Evolutionary conservation across 345 rosid genomes (phyloP).

Genomic region (Arabis hirsuta): DNA sequence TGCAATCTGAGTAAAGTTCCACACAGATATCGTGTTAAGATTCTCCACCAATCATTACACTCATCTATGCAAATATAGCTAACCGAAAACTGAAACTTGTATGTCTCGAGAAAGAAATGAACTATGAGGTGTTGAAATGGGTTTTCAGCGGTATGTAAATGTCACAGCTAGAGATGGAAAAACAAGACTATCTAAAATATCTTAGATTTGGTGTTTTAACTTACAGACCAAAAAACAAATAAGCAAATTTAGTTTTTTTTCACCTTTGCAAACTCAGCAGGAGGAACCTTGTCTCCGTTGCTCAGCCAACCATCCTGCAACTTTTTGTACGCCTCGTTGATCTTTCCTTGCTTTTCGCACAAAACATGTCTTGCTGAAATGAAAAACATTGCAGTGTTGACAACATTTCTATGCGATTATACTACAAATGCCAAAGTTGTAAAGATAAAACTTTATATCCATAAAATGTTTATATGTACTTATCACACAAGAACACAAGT

Average conservation of each 20-base stretch:
- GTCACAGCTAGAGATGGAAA: background rate
- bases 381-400: background rate
- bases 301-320: conserved; percentile 91
- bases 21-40: conserved; percentile 3
- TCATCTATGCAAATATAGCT: conserved; percentile 10
- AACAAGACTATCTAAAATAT: background rate
- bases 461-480: background rate
- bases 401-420: background rate
- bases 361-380: conserved; percentile 81
- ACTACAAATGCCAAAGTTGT: background rate
- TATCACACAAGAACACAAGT: background rate
- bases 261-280: conserved; percentile 98
- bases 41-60: background rate
- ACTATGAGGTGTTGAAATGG: conserved; percentile 14
- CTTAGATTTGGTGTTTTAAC: conserved; percentile 2
- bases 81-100: conserved; percentile 2
- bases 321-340: conserved; percentile 95
- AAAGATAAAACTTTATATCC: background rate
- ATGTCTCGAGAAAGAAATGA: background rate
- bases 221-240: background rate
- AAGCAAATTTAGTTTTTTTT: background rate
- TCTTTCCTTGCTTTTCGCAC: conserved; percentile 96
- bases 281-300: conserved; percentile 95
- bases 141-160: background rate
- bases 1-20: conserved; percentile 59